Conservation (phyloP, 768 basidiomycete genomes). For the Amanita pseudoporphyria region DNA sequence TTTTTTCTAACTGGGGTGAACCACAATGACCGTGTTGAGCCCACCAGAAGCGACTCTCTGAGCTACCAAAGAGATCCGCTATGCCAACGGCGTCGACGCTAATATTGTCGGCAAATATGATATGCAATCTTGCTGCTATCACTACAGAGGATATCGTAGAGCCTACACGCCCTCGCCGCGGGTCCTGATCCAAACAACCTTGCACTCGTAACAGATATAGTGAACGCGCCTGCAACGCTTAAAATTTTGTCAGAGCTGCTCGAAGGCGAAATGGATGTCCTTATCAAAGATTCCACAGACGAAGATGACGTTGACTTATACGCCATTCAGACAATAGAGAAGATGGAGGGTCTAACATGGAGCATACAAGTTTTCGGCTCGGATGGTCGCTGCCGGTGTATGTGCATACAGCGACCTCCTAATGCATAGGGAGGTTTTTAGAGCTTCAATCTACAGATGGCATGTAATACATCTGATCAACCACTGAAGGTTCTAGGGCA, state of each 20-base stretch:
- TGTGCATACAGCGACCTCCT: neutral
- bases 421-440: slow-evolving; percentile 56
- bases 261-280: slow-evolving; percentile 64
- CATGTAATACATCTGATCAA: slow-evolving; percentile 77
- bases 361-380: slow-evolving; percentile 78
- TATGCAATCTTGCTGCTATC: too few relatives aligned
- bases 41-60: too few relatives aligned
- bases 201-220: slow-evolving; percentile 42
- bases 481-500: slow-evolving; percentile 71
- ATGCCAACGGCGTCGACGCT: too few relatives aligned
- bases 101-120: too few relatives aligned
- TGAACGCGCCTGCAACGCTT: slow-evolving; percentile 54
- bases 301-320: slow-evolving; percentile 33
- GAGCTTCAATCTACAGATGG: slow-evolving; percentile 63
- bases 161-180: slow-evolving; percentile 44
- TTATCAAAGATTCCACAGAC: slow-evolving; percentile 69
- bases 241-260: slow-evolving; percentile 54
- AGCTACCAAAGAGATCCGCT: too few relatives aligned
- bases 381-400: neutral
- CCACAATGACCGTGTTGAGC: too few relatives aligned
- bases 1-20: too few relatives aligned
- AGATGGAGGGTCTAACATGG: slow-evolving; percentile 77
- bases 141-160: neutral
- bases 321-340: slow-evolving; percentile 56
- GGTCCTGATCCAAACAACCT: slow-evolving; percentile 54